These are phyloP conservation scores for Sanghuangporus weigelae DNA, from an alignment of 1,284 basidiomycete species.

Conservation along the genomic window DNA sequence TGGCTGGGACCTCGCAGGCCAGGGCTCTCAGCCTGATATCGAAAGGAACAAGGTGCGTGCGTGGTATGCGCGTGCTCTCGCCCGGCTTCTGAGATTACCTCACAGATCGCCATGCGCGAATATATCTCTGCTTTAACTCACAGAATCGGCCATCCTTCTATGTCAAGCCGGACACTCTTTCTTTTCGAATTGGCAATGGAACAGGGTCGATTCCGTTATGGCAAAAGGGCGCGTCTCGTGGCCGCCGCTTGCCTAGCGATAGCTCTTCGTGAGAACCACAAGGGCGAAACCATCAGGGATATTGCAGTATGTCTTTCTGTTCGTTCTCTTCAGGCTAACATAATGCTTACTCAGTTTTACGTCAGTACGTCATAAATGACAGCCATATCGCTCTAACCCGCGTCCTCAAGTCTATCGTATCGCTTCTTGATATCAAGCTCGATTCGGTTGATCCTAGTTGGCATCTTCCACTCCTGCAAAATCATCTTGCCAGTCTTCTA, in stretches of 20 bases:
- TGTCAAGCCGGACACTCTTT: constrained; percentile 53
- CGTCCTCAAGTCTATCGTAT: constrained; percentile 46
- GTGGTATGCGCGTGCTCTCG: neutral
- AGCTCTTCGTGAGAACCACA: constrained; percentile 60
- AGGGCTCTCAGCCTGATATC: constrained; percentile 55
- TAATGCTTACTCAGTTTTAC: constrained; percentile 18
- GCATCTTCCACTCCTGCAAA: constrained; percentile 42
- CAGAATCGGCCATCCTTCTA: constrained; percentile 49
- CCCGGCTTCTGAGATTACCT: neutral
- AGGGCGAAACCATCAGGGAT: constrained; percentile 58
- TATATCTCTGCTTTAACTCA: constrained; percentile 55
- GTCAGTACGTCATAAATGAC: constrained; percentile 48
- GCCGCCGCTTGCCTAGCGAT: constrained; percentile 63
- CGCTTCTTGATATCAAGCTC: constrained; percentile 42
- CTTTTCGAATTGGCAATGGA: constrained; percentile 63
- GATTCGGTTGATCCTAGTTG: constrained; percentile 38
- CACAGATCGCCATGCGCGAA: constrained; percentile 52
- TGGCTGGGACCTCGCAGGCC: constrained; percentile 54
- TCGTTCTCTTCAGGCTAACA: constrained; percentile 13
- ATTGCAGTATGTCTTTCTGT: constrained; percentile 45
- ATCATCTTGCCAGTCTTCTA: constrained; percentile 37
- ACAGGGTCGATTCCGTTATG: constrained; percentile 57
- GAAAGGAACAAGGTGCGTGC: constrained; percentile 48
- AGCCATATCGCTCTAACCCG: constrained; percentile 47
- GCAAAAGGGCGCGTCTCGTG: constrained; percentile 56